A percentile compares a stretch with the other conserved stretches of the same genome.
These are phyloP conservation scores for Paramecium sonneborni DNA, from an alignment of 73 alveolate species.

Conservation along the genomic window DNA sequence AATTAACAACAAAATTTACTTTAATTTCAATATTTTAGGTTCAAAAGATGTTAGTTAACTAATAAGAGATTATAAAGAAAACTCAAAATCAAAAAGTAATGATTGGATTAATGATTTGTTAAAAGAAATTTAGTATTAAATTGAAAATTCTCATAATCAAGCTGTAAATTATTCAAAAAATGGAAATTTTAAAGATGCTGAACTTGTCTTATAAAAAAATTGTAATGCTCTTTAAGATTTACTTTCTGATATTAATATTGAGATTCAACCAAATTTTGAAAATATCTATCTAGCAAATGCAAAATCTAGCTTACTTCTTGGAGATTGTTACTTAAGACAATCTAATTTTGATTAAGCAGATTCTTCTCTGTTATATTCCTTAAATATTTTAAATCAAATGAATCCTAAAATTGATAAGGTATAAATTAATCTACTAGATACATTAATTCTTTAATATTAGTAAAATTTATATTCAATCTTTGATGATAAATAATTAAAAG, in stretches of 20 bases:
- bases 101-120: not conserved
- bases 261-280: not conserved
- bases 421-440: not conserved
- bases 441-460: not conserved
- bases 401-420: not conserved
- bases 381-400: not conserved
- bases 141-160: not conserved
- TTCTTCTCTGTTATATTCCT: not conserved
- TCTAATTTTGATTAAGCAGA: not conserved
- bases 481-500: not conserved
- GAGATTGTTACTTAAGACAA: not conserved
- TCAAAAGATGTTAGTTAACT: not conserved
- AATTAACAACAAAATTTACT: not conserved
- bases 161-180: not conserved
- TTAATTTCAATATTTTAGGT: not conserved
- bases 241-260: not conserved
- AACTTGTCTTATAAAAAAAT: not conserved
- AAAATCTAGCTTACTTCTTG: not conserved
- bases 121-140: not conserved
- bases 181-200: not conserved
- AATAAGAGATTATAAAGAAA: not conserved
- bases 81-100: not conserved
- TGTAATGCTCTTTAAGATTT: not conserved
- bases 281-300: not conserved
- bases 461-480: not conserved